Evolutionary conservation across 2,329 filamentous ascomycete species (phyloP).

Genomic region (Fusarium sp.): DNA sequence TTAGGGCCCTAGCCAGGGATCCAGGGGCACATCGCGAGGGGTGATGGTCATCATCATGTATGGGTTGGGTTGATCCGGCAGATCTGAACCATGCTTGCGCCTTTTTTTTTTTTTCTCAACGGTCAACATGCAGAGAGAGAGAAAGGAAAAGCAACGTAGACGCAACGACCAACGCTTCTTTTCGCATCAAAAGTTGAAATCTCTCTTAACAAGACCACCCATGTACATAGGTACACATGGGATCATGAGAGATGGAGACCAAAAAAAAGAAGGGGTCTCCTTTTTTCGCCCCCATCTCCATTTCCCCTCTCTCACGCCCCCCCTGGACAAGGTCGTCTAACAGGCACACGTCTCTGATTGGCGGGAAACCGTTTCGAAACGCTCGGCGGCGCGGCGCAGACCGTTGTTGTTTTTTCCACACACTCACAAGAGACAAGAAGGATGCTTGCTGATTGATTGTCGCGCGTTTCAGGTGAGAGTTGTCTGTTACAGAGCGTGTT

Average conservation of each 20-base stretch:
- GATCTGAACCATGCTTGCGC: not conserved
- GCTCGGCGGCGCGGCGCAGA: constrained; percentile 33
- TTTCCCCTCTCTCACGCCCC: not conserved
- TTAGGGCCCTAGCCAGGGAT: not conserved
- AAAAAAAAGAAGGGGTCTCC: not conserved
- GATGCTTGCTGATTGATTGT: constrained; percentile 13
- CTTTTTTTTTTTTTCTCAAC: constrained; percentile 12
- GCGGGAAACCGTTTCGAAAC: constrained; percentile 46
- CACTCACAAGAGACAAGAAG: not conserved
- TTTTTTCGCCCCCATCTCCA: not conserved
- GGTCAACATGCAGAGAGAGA: not conserved
- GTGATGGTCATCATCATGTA: not conserved
- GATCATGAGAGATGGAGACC: constrained; percentile 32
- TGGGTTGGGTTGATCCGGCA: not conserved
- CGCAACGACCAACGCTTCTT: constrained; percentile 12
- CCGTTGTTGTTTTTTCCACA: constrained; percentile 7
- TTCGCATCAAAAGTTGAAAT: not conserved
- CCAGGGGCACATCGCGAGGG: not conserved
- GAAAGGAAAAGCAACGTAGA: not conserved
- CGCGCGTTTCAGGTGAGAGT: constrained; percentile 34
- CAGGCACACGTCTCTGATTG: constrained; percentile 29
- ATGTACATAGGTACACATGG: not conserved
- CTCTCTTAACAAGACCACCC: not conserved
- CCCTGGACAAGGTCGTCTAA: constrained; percentile 5
- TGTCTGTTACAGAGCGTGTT: constrained; percentile 32